Base-by-base conservation (phyloP, 495 filamentous ascomycete species). In the Viridothelium virens region DNA sequence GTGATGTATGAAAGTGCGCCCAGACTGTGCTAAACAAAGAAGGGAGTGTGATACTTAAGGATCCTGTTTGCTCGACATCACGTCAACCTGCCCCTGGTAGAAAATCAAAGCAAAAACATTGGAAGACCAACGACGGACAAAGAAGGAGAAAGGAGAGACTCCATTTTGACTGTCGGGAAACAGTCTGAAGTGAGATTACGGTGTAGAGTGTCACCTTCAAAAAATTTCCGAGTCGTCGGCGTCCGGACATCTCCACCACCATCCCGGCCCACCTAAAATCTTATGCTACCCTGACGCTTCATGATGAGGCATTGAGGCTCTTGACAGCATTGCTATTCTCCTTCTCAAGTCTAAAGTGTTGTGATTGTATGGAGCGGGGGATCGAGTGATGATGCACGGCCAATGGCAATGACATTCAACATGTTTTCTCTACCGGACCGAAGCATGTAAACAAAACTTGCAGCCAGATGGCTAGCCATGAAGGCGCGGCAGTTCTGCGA, bases 401-500 rank as follows among this genome's bases (percentile, higher is more conserved):
- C 25, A 25, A 25, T 25, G 25, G 25, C 25, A 25, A 25, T 25
- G 25, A 25, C 25, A 25, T 25, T 25, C 5, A 59, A 18, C 53
- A 36, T 34, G 36, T 59, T 36, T 34, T n/a, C 18, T 59, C 31
- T 59, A 10, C 31, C 31, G 7, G 14, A 31, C 53, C 18, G 25
- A 31, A 59, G 53, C 53, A 59, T 59, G 53, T 59, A 59, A 59
- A 59, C 53, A 59, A 59, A 59, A 9, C 53, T 2, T 36, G 31
- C 25, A 59, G 31, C 65, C 56, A 63, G 39, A 73, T 73, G 70
- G 68, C 70, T 46, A 69, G 66, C 63, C 50, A 70, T 63, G 70
- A 70, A 82, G 67, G 74, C 65, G 69, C 53, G 53, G 14, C 14
- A 33, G 36, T 7, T 59, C 72, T 73, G 18, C 80, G 18, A n/a